Base-by-base conservation (phyloP, 495 filamentous ascomycete genomes). In the Tuber borchii region DNA sequence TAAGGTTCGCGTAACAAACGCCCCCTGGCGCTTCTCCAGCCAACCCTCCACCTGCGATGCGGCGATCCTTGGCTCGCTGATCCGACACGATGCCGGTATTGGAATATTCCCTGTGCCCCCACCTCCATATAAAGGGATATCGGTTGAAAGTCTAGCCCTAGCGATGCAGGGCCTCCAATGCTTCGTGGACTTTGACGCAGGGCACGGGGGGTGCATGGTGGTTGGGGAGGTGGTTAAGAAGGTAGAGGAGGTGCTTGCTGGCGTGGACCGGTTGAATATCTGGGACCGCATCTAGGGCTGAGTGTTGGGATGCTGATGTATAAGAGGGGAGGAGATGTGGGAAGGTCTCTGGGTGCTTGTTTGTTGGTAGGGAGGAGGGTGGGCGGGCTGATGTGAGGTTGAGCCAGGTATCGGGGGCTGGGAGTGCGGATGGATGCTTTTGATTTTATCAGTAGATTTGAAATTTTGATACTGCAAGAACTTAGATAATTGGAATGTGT, bases 31-130 rank as follows among this genome's bases (percentile, higher is more conserved):
- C 20, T 20, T 51, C 8, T 16, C 14, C 16, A 40, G 46, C 0
- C 70, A 51, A 12, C 48, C 71, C 1, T 51, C n/a, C 17, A 48
- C 19, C 31, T 79, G 77, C n/a, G 76, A 74, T 34, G 77, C 72
- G 12, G 76, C 76, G 3, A 43, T 78, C 9, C 46, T 79, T 2
- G 76, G 77, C 1, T 79, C 77, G n/a, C 22, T 79, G 12, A 46
- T 79, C 6, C 37, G 72, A 8, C 72, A 68, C 42, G 71, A 72
- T 19, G 43, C n/a, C 16, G 31, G 42, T 22, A 42, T 79, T 40
- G 72, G 76, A 26, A 78, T 79, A 51, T 79, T 69, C 43, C 77
- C 77, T 22, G 19, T 8, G 22, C 77, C 77, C 12, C 37, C n/a
- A 2, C 26, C 16, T 7, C 77, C 76, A 4, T 79, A 79, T 68